Percentiles rank a stretch among this genome's conserved stretches.
These are phyloP conservation scores for Golubevia pallescens DNA, from an alignment of 1,284 basidiomycete species.

Conservation along the genomic window DNA sequence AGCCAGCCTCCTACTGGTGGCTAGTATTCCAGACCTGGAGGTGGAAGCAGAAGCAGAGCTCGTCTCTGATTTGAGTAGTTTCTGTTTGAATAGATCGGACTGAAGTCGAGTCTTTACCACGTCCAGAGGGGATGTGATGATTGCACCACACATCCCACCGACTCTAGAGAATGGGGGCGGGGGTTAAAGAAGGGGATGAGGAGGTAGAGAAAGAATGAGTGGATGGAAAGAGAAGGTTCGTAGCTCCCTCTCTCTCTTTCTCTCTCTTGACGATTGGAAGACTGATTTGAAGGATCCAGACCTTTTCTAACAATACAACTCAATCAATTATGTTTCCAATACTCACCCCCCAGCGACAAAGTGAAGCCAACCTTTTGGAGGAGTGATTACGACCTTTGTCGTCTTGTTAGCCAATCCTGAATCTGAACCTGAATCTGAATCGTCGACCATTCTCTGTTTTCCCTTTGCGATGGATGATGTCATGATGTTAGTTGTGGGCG, in stretches of 20 bases:
- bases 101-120: slow-evolving; percentile 97
- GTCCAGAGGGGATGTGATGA: slow-evolving; percentile 95
- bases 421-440: no score
- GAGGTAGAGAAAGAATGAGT: neutral
- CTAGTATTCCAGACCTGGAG: slow-evolving; percentile 4
- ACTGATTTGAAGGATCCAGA: neutral
- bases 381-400: slow-evolving; percentile 5
- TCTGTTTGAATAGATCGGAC: slow-evolving; percentile 81
- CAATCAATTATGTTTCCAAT: neutral
- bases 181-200: neutral
- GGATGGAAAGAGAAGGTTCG: neutral
- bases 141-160: slow-evolving; percentile 96
- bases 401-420: no score
- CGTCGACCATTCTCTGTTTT: no score
- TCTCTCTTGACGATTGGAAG: neutral
- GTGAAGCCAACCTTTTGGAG: slow-evolving; percentile 65
- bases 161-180: slow-evolving; percentile 69
- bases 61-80: slow-evolving; percentile 58
- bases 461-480: no score
- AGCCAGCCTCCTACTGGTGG: slow-evolving; percentile 69
- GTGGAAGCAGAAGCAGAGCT: slow-evolving; percentile 15
- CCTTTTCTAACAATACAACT: neutral
- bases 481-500: no score
- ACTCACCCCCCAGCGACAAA: slow-evolving; percentile 67
- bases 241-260: neutral